Percentiles rank a stretch among this genome's conserved stretches.
Conservation (phyloP, 2,329 filamentous ascomycete species). For the Metarhizium album region DNA sequence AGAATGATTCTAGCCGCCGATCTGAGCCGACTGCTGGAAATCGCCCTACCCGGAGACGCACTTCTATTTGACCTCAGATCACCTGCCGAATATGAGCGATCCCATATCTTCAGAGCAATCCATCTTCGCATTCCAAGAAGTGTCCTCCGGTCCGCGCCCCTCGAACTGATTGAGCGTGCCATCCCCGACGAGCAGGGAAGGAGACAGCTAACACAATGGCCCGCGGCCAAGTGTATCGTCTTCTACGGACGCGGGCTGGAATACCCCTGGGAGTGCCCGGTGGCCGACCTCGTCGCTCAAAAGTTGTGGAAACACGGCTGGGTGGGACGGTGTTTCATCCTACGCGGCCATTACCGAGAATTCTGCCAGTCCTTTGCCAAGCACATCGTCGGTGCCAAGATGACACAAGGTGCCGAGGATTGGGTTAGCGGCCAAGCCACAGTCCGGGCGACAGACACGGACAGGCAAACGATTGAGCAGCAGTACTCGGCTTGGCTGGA, state of each 20-base stretch:
- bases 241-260: conserved; percentile 43
- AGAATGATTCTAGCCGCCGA: conserved; percentile 42
- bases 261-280: conserved; percentile 38
- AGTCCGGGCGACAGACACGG: conserved; percentile 10
- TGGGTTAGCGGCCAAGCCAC: conserved; percentile 22
- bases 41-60: conserved; percentile 33
- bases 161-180: conserved; percentile 40
- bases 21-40: conserved; percentile 38
- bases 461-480: conserved; percentile 20
- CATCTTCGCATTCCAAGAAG: conserved; percentile 39
- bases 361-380: conserved; percentile 42
- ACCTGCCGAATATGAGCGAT: conserved; percentile 33
- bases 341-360: conserved; percentile 46
- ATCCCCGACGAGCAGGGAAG: conserved; percentile 38
- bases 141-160: conserved; percentile 35
- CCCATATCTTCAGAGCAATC: conserved; percentile 41
- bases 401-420: conserved; percentile 28
- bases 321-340: conserved; percentile 39
- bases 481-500: conserved; percentile 35
- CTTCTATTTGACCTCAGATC: conserved; percentile 41
- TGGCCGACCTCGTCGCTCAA: conserved; percentile 31
- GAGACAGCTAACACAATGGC: conserved; percentile 35
- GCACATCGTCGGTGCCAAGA: conserved; percentile 35
- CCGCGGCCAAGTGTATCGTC: conserved; percentile 35
- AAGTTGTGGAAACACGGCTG: conserved; percentile 38